Evolutionary conservation across 2,329 filamentous ascomycete genomes (phyloP).

Genomic region (Cladosporium sp.): DNA sequence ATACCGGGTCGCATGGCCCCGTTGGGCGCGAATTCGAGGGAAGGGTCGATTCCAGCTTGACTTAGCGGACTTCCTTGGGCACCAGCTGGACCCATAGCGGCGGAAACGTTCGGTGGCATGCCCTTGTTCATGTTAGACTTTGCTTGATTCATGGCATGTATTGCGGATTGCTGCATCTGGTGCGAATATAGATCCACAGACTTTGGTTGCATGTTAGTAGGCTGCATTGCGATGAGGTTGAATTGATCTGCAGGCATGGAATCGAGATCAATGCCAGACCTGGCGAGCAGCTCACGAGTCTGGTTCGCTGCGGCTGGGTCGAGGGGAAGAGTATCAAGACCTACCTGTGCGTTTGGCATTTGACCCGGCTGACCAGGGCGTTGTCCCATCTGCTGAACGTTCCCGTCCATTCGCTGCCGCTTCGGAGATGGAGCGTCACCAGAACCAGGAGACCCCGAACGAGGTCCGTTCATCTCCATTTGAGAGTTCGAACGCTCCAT

Average conservation of each 20-base stretch:
- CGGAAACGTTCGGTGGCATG: conserved; percentile 52
- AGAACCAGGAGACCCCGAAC: conserved; percentile 75
- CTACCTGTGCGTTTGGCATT: conserved; percentile 31
- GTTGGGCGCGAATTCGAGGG: conserved; percentile 43
- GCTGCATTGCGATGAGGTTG: conserved; percentile 55
- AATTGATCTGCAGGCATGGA: conserved; percentile 73
- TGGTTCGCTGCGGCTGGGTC: conserved; percentile 21
- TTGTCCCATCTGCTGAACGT: conserved; percentile 65
- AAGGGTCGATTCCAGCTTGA: conserved; percentile 60
- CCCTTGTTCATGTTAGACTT: conserved; percentile 65
- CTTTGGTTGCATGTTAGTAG: conserved; percentile 66
- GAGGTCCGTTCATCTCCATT: conserved; percentile 76
- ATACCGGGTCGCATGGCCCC: conserved; percentile 24
- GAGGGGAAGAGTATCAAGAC: conserved; percentile 24
- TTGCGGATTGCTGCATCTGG: conserved; percentile 77
- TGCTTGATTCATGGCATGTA: conserved; percentile 57
- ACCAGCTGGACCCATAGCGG: conserved; percentile 49
- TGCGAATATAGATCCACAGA: conserved; percentile 83
- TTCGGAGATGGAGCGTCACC: conserved; percentile 90
- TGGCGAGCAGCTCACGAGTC: conserved; percentile 41
- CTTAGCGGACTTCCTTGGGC: conserved; percentile 32
- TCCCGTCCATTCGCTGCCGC: conserved; percentile 76
- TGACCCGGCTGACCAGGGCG: conserved; percentile 29
- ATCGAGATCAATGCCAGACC: conserved; percentile 71
- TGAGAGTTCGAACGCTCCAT: conserved; percentile 86